phyloP scores from a whole-genome alignment of 1,284 basidiomycete genomes.

The Serendipita sp. region DNA sequence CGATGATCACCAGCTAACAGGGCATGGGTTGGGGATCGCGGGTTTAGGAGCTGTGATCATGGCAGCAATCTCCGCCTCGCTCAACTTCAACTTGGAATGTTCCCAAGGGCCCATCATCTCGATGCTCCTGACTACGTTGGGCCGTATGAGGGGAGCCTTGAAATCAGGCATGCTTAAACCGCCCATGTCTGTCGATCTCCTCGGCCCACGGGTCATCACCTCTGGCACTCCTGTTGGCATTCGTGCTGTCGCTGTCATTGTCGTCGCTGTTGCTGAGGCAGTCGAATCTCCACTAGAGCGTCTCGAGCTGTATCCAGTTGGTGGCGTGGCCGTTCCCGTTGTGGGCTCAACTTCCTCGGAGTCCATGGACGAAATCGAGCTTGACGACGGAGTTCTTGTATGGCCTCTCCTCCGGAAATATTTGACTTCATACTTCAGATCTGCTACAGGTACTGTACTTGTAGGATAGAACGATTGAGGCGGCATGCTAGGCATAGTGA shows the following conservation, averaged over 20 bases:
- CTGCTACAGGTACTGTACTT: background rate
- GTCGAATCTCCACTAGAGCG: background rate
- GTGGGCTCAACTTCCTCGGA: background rate
- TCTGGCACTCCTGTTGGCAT: too few species aligned
- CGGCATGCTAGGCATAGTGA: conserved; percentile 42
- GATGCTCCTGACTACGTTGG: conserved; percentile 11
- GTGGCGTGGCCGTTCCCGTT: background rate
- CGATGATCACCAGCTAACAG: conserved; percentile 2
- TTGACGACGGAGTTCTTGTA: background rate
- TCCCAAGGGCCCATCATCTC: conserved; percentile 41
- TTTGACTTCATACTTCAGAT: background rate
- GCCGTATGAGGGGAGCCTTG: background rate
- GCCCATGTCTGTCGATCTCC: background rate
- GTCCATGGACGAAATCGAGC: background rate
- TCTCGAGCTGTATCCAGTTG: background rate
- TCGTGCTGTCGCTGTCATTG: background rate
- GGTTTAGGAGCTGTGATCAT: conserved; percentile 34
- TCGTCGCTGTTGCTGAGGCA: background rate
- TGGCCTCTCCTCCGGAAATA: background rate
- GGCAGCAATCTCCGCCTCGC: conserved; percentile 29
- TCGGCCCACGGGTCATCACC: background rate
- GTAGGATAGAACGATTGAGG: conserved; percentile 33
- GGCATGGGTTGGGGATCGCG: conserved; percentile 23
- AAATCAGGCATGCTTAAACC: background rate
- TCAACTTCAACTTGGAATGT: conserved; percentile 31